These are phyloP conservation scores for Saturnispora ahearnii DNA, from an alignment of 805 yeast genomes.

Conservation along the genomic window DNA sequence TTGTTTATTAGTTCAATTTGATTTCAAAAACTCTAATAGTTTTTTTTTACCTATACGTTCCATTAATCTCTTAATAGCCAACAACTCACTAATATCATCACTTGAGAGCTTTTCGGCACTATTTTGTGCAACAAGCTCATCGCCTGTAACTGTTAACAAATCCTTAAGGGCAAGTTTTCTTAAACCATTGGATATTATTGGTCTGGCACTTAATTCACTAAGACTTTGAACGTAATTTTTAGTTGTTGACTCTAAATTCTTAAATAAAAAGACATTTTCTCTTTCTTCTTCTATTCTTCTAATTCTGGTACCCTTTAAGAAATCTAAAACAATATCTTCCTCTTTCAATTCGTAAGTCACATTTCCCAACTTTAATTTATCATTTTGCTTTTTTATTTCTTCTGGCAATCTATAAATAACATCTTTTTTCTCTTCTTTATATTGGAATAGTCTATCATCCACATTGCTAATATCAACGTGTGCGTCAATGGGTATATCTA, in stretches of 20 bases:
- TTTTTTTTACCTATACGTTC: slow-evolving; percentile 61
- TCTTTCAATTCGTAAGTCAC: slow-evolving; percentile 61
- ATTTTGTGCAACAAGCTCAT: slow-evolving; percentile 16
- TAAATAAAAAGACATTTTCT: slow-evolving; percentile 21
- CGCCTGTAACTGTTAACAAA: slow-evolving; percentile 33
- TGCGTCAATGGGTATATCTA: slow-evolving; percentile 30
- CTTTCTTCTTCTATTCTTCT: slow-evolving; percentile 27
- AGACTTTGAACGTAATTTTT: slow-evolving; percentile 28
- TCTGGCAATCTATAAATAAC: slow-evolving; percentile 12
- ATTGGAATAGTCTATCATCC: slow-evolving; percentile 28
- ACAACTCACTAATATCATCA: slow-evolving; percentile 41
- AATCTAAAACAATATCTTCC: slow-evolving; percentile 58
- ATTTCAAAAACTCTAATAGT: slow-evolving; percentile 47
- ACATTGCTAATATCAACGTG: slow-evolving; percentile 45
- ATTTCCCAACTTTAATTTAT: slow-evolving; percentile 15
- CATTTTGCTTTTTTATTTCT: slow-evolving; percentile 17
- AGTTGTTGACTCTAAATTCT: slow-evolving; percentile 21
- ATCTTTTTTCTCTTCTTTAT: slow-evolving; percentile 6
- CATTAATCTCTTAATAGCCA: slow-evolving; percentile 51
- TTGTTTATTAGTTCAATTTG: not conserved
- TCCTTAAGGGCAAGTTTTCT: slow-evolving; percentile 38
- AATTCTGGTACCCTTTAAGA: slow-evolving; percentile 44
- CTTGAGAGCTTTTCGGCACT: slow-evolving; percentile 13
- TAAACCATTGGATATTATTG: slow-evolving; percentile 21
- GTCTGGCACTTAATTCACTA: slow-evolving; percentile 26